Base-by-base conservation (phyloP, 2,329 filamentous ascomycete species). In the Claviceps monticola region DNA sequence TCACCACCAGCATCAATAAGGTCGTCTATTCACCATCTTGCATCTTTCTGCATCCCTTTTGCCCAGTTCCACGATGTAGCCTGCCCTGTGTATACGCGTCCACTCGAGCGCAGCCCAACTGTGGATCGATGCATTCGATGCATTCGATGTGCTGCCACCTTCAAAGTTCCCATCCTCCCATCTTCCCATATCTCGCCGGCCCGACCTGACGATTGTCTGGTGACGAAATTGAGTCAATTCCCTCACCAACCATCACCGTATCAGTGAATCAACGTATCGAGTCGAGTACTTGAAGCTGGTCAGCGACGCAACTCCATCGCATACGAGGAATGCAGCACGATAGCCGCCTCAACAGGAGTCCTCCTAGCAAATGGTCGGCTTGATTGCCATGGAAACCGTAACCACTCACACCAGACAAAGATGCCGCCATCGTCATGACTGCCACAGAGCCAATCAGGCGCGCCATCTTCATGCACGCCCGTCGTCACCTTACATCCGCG, bases 51-150 rank as follows among this genome's bases (percentile, higher is more conserved):
- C 23, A 7, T 45, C 38, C 39, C n/a, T 34, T 37, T 50, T n/a
- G 23, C 41, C 21, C 23, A 45, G 23, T 26, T 26, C 19, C n/a
- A 5, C 21, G 26, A 39, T 48, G 46, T 13, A 19, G 9, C 34
- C 34, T 48, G 34, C 37, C 13, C 16, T 36, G 14, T 37, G n/a
- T 29, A 14, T 19, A 19, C 42, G 13, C 42, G 23, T 34, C 26
- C 38, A 5, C n/a, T 19, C 21, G 44, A 48, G 47, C 53, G 48
- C 43, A 45, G 50, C 53, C 50, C 48, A 51, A 52, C 44, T 54
- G 53, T 54, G 53, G 53, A 54, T 52, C 53, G 21, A 48, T 34
- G 51, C 46, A 52, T 47, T 46, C 45, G 29, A 34, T 34, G 29
- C 29, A 52, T 47, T 46, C 45, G 29, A 34, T 34, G 29, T 9